Evolutionary conservation across 352 stramenopile species (phyloP), one percentile per base, ranked within the genome.

Genomic region (Globisporangium megalacanthum): DNA sequence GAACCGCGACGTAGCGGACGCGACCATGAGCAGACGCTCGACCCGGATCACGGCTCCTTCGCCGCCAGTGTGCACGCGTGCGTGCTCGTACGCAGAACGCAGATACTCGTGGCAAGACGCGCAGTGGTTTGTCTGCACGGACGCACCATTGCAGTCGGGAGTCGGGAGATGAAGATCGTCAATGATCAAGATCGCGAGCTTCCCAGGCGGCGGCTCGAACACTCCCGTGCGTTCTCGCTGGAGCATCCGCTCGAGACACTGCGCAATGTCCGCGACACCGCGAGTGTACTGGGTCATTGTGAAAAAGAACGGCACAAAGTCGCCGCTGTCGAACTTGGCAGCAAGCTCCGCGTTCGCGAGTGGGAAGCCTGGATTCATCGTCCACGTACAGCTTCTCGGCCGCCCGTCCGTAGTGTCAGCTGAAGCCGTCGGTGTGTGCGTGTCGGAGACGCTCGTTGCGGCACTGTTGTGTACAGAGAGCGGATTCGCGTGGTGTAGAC

Each of bases 151-250:
- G 35, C 35, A 36, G 5, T 56, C 42, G 8, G 49, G 37, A 31
- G 10, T 17, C n/a, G 75, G 61, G 6, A 87, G 50, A 22, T 87
- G 74, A 22, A 87, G 56, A 41, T 87, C 77, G 25, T 87, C 77
- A 33, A 87, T 56, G 29, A 87, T 66, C 13, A 87, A 51, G 6
- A 85, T 33, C 15, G 73, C 72, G 8, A 73, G 61, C 50, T 87
- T 85, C 0, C 77, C 77, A 15, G 77, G 72, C 8, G 77, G 77
- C 9, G 77, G 74, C 48, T 87, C 77, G 29, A 66, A 83, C 25
- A 85, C 60, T 0, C 60, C 60, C 3, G 64, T 76, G 4, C 74
- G 68, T 55, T 87, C 77, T 3, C 77, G 77, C 44, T 87, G 74
- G 3, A 87, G 65, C 68, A 83, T 79, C 3, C 72, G 64, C 37